Percentiles rank a stretch among this genome's conserved stretches.
These are phyloP conservation scores for Bryoerythrophyllum caledonicum DNA, from an alignment of 225 moss, liverwort and hornwort genomes.

Conservation along the genomic window DNA sequence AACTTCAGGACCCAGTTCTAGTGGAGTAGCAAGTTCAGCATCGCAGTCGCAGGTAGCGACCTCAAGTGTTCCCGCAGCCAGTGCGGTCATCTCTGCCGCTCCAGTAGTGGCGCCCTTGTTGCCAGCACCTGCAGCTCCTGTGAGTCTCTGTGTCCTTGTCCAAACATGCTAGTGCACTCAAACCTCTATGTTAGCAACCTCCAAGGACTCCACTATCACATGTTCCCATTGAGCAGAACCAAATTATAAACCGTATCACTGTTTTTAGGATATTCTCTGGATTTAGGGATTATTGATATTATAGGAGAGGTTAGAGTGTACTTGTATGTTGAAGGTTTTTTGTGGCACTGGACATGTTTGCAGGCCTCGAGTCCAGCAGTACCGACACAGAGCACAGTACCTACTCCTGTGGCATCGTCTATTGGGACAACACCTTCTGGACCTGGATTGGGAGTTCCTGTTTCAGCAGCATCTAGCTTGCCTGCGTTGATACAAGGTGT, in stretches of 20 bases:
- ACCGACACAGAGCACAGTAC: slow-evolving; percentile 23
- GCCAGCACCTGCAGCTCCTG: slow-evolving; percentile 26
- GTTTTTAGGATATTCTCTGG: no score
- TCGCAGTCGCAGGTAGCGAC: slow-evolving; percentile 40
- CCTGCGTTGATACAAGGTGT: slow-evolving; percentile 67
- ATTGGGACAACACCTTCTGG: slow-evolving; percentile 40
- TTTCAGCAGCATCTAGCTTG: slow-evolving; percentile 55
- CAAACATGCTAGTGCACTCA: background rate
- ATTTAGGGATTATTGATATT: no score
- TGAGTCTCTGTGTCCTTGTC: slow-evolving; percentile 19
- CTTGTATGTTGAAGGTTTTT: background rate
- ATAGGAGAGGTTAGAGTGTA: background rate
- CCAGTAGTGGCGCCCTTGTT: slow-evolving; percentile 37
- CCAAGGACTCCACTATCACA: no score
- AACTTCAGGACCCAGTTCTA: slow-evolving; percentile 28
- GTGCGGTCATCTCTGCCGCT: slow-evolving; percentile 16
- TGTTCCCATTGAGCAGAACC: no score
- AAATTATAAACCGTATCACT: no score
- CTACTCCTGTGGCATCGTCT: slow-evolving; percentile 40
- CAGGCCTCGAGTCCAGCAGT: slow-evolving; percentile 46
- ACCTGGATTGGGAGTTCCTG: slow-evolving; percentile 48
- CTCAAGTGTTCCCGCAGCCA: slow-evolving; percentile 2
- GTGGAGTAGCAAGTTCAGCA: slow-evolving; percentile 21
- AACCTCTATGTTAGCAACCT: no score
- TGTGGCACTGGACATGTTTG: slow-evolving; percentile 12